Conservation (phyloP, 2,329 filamentous ascomycete species). For the Paecilomyces variotii region DNA sequence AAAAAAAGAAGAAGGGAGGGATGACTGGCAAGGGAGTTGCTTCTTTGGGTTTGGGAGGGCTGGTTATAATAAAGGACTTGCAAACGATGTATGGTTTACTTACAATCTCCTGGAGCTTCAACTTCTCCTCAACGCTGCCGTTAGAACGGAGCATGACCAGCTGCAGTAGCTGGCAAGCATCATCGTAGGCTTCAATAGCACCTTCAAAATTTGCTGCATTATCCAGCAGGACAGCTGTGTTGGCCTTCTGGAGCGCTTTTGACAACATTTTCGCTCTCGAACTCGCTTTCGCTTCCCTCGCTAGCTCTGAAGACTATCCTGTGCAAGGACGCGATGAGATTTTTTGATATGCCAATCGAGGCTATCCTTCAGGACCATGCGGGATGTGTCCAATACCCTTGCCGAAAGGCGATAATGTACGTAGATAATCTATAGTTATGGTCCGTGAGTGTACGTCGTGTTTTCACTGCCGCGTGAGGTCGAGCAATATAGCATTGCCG, state of each 20-base stretch:
- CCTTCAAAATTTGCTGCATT: constrained; percentile 93
- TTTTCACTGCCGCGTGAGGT: background rate
- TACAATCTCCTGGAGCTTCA: constrained; percentile 87
- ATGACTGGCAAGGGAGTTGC: background rate
- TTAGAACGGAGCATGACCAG: constrained; percentile 80
- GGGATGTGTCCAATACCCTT: background rate
- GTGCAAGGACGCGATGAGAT: background rate
- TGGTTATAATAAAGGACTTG: background rate
- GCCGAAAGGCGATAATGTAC: background rate
- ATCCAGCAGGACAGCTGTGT: constrained; percentile 89
- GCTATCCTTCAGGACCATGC: background rate
- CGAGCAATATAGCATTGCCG: background rate
- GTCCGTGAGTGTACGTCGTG: background rate
- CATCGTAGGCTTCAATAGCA: constrained; percentile 79
- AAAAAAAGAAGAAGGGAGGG: background rate
- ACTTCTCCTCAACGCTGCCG: constrained; percentile 72
- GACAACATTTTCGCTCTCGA: constrained; percentile 93
- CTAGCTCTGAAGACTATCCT: background rate
- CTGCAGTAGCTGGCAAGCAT: constrained; percentile 81
- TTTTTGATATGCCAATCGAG: background rate
- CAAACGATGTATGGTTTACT: constrained; percentile 32
- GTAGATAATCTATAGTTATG: background rate
- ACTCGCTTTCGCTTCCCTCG: constrained; percentile 28
- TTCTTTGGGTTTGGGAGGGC: background rate
- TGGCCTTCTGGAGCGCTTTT: constrained; percentile 89